phyloP scores from a whole-genome alignment of 2,329 filamentous ascomycete genomes.

The Neofusicoccum sp. region DNA sequence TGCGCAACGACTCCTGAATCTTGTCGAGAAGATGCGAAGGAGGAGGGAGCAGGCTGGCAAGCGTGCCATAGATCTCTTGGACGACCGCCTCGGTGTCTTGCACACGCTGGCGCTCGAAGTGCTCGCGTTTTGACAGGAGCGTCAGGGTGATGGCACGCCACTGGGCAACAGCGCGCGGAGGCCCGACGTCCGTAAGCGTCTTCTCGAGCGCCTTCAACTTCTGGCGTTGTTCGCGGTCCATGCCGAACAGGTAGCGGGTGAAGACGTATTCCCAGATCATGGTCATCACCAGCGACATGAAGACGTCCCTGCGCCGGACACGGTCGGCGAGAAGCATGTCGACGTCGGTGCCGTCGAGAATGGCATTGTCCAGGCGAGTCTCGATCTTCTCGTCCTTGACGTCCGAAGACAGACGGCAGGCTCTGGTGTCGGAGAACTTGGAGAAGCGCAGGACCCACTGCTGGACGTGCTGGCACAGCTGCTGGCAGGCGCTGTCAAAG shows the following conservation, averaged over 20 bases:
- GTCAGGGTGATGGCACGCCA: conserved; percentile 96
- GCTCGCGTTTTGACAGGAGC: conserved; percentile 73
- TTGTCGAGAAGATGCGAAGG: conserved; percentile 76
- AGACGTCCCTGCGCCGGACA: conserved; percentile 83
- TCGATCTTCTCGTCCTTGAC: conserved; percentile 91
- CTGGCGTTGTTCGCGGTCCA: conserved; percentile 96
- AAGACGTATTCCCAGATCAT: conserved; percentile 99
- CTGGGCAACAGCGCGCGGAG: conserved; percentile 83
- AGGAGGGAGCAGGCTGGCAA: conserved; percentile 82
- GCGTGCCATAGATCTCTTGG: conserved; percentile 80
- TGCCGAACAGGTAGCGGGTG: conserved; percentile 94
- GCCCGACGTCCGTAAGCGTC: conserved; percentile 72
- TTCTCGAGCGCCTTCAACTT: conserved; percentile 97
- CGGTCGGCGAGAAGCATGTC: conserved; percentile 85
- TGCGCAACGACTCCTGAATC: conserved; percentile 79
- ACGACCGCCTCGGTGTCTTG: conserved; percentile 96
- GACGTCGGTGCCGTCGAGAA: conserved; percentile 91
- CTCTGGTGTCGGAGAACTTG: conserved; percentile 90
- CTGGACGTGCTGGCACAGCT: conserved; percentile 92
- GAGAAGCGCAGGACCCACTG: conserved; percentile 98
- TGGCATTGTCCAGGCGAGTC: conserved; percentile 88
- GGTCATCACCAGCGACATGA: conserved; percentile 98
- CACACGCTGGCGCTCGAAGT: conserved; percentile 79
- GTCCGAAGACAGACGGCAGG: conserved; percentile 78
- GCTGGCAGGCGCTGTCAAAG: conserved; percentile 90